A percentile compares a stretch with the other conserved stretches of the same genome.
Evolutionary conservation across 2,329 filamentous ascomycete genomes (phyloP).

Genomic region (Dactylonectria estremocensis): DNA sequence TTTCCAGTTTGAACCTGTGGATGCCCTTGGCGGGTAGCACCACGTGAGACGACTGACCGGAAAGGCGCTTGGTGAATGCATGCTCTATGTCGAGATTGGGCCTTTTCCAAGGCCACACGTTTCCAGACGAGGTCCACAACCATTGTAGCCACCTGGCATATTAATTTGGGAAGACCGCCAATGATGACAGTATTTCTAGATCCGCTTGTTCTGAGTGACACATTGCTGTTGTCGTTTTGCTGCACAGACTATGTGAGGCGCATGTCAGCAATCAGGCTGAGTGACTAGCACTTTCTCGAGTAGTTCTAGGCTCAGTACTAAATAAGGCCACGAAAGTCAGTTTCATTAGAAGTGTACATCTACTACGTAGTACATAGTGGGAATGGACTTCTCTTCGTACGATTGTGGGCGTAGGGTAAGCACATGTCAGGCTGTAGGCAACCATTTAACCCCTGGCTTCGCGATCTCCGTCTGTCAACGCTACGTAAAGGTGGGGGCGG

Average conservation of each 20-base stretch:
- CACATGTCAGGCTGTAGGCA: not conserved
- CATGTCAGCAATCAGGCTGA: not conserved
- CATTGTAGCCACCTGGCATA: not conserved
- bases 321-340: not conserved
- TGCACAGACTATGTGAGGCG: not conserved
- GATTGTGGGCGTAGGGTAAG: not conserved
- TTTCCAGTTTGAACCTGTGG: too few species aligned
- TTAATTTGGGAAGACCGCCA: too few species aligned
- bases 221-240: not conserved
- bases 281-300: not conserved
- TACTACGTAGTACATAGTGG: not conserved
- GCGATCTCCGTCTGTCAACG: too few species aligned
- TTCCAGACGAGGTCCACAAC: not conserved
- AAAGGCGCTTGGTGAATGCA: not conserved
- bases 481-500: constrained; percentile 4
- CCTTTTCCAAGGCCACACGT: not conserved
- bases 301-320: not conserved
- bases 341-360: not conserved
- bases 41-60: not conserved
- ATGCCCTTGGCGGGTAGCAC: too few species aligned
- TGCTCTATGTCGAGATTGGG: not conserved
- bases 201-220: not conserved
- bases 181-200: not conserved
- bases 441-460: not conserved
- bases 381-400: not conserved